Base-by-base conservation (phyloP, 106 monocot species). In the Apostasia ramifera region DNA sequence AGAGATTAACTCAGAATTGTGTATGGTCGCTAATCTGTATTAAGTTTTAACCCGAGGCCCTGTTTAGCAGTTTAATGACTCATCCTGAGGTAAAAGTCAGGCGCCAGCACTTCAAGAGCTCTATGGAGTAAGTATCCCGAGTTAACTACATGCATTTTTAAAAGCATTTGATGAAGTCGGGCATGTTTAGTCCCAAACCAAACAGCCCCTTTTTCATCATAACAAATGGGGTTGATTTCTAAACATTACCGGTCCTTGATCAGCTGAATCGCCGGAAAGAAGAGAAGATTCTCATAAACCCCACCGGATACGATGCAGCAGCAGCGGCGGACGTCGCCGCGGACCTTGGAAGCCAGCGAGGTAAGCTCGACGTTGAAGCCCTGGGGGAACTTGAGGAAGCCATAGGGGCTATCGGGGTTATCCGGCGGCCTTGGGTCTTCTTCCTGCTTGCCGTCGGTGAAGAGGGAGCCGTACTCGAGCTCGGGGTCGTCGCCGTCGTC, bases 251-350 rank as follows among this genome's bases (percentile, higher is more conserved):
- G 9, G 53, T 94, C 85, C 77, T 81, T 88, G 71, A 94, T 72
- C 61, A 91, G 40, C 78, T 94, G 94, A 13, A 91, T 73, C 15
- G 71, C 81, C 14, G 94, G 94, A 55, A 91, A 94, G 73, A 87
- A 94, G 55, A 94, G 79, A 40, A 94, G 56, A 66, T 94, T 91
- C 76, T 94, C 91, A 50, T 94, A 91, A 4, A 88, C 94, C 0
- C 94, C 91, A 1, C 94, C 94, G 1, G 91, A 85, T 0, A 94
- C 71, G 9, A 94, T 75, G 71, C 91, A 91, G 73, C 94, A 94
- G 68, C 91, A 88, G 39, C 81, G 61, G 50, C 94, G 56, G 5
- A 94, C 94, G 57, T 94, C 94, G 0, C 91, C 91, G 1, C 94
- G 78, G 14, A 94, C 55, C 77, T 91, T 91, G 54, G 80, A 74